A percentile compares a stretch with the other conserved stretches of the same genome.
Conservation (phyloP, 768 basidiomycete species). For the Lactarius deliciosus region DNA sequence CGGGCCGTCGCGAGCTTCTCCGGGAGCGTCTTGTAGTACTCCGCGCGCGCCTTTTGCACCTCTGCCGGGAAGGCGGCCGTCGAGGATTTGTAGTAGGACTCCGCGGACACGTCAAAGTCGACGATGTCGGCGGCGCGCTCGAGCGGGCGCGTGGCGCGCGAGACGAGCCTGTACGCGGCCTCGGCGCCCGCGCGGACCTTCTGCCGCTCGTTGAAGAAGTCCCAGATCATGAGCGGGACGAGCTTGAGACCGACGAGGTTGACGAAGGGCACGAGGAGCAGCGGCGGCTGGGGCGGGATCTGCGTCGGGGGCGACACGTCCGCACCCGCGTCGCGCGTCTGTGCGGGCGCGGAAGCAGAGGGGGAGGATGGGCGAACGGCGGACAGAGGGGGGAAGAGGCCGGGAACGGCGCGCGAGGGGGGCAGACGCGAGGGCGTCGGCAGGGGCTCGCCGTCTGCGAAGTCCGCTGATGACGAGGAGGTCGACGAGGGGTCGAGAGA, state of each 20-base stretch:
- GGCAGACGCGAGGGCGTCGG: constrained; percentile 43
- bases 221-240: constrained; percentile 87
- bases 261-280: constrained; percentile 72
- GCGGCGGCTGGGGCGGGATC: constrained; percentile 74
- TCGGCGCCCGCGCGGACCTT: constrained; percentile 81
- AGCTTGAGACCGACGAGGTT: constrained; percentile 80
- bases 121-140: constrained; percentile 48
- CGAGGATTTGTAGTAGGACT: constrained; percentile 69
- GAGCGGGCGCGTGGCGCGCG: constrained; percentile 61
- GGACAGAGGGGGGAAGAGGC: constrained; percentile 32
- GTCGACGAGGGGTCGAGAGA: constrained; percentile 25
- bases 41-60: constrained; percentile 66
- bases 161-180: constrained; percentile 73
- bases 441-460: constrained; percentile 40
- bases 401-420: constrained; percentile 36
- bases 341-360: constrained; percentile 28
- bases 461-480: constrained; percentile 26
- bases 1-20: constrained; percentile 69
- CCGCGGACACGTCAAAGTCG: constrained; percentile 68
- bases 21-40: constrained; percentile 73
- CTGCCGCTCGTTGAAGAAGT: constrained; percentile 86
- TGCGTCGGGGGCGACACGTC: constrained; percentile 50
- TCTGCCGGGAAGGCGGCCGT: constrained; percentile 51
- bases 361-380: constrained; percentile 33
- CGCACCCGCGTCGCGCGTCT: constrained; percentile 32